phyloP scores from a whole-genome alignment of 2,329 filamentous ascomycete genomes.

The Annulohypoxylon truncatum region DNA sequence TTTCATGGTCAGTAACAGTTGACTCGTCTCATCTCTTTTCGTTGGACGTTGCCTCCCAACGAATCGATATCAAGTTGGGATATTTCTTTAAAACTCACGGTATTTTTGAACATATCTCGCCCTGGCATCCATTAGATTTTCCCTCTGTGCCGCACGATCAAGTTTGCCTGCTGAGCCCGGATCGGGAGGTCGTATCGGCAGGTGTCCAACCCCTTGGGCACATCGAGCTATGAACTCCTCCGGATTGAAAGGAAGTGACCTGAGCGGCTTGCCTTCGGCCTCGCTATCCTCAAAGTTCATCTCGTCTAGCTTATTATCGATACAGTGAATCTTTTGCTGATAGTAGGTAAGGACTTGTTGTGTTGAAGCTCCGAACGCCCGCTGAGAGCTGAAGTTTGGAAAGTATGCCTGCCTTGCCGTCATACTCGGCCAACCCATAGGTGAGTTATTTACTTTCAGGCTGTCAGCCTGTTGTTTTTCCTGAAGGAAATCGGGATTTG shows the following conservation, averaged over 20 bases:
- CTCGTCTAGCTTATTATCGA: conserved; percentile 32
- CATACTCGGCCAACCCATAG: conserved; percentile 30
- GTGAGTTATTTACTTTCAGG: conserved; percentile 19
- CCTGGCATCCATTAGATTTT: conserved; percentile 27
- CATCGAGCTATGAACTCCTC: conserved; percentile 32
- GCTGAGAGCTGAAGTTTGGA: conserved; percentile 30
- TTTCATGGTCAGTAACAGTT: not conserved
- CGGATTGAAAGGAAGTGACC: conserved; percentile 36
- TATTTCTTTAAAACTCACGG: conserved; percentile 16
- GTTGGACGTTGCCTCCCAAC: not conserved
- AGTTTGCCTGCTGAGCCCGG: not conserved
- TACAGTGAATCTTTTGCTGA: conserved; percentile 32
- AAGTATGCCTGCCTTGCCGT: conserved; percentile 30
- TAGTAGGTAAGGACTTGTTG: conserved; percentile 20
- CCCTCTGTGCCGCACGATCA: conserved; percentile 23
- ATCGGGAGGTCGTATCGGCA: not conserved
- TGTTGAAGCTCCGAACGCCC: conserved; percentile 29
- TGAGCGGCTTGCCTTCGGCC: conserved; percentile 9
- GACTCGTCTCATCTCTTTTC: not conserved
- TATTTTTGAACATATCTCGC: conserved; percentile 22
- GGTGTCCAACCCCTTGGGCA: conserved; percentile 11
- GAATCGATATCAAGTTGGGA: not conserved
- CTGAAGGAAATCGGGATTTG: too few relatives aligned
- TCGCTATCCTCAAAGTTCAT: conserved; percentile 25
- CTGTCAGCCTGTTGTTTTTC: not conserved